phyloP scores from a whole-genome alignment of 169 alveolate species.

The Plasmodium gallinaceum region DNA sequence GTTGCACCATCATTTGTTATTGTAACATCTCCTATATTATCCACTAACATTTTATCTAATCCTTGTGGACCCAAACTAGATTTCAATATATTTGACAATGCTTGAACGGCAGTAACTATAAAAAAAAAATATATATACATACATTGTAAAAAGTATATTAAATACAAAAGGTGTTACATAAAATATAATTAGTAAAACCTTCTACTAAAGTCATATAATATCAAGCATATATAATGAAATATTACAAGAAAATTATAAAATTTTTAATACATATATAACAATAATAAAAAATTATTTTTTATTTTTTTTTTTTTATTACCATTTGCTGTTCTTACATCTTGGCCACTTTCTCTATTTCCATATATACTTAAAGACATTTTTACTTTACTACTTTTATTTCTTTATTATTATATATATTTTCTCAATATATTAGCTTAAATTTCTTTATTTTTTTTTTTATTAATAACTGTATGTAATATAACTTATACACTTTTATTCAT shows the following conservation, averaged over 20 bases:
- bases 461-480: too few relatives aligned
- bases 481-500: too few relatives aligned
- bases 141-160: neutral
- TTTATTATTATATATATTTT: too few relatives aligned
- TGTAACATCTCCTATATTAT: slow-evolving; percentile 99
- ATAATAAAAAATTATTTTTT: neutral
- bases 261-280: neutral
- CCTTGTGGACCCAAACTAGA: slow-evolving; percentile 99
- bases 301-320: slow-evolving; percentile 50
- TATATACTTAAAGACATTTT: slow-evolving; percentile 85
- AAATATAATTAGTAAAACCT: neutral
- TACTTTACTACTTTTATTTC: slow-evolving; percentile 1
- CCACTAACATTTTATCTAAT: slow-evolving; percentile 99
- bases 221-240: neutral
- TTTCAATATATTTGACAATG: slow-evolving; percentile 97
- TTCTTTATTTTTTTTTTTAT: too few relatives aligned
- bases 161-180: neutral
- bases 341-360: slow-evolving; percentile 86
- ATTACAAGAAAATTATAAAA: neutral
- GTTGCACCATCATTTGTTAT: slow-evolving; percentile 99
- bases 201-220: neutral
- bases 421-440: too few relatives aligned
- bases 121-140: neutral
- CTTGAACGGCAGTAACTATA: slow-evolving; percentile 96
- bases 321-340: slow-evolving; percentile 86